Evolutionary conservation across 257 asterid species (phyloP), one percentile per base, ranked within the genome.

Genomic region (Apocynum venetum): DNA sequence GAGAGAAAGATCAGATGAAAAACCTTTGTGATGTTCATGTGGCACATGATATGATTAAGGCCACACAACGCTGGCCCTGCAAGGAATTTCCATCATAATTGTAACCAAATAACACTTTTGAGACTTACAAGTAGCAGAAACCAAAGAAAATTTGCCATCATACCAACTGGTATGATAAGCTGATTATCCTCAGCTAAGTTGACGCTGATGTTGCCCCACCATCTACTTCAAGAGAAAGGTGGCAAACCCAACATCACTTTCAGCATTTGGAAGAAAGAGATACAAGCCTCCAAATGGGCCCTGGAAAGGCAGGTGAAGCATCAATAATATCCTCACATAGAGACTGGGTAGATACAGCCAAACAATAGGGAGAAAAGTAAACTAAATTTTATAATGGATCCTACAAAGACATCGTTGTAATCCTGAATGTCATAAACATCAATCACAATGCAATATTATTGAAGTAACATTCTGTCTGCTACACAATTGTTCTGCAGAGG

Each of bases 241-340:
- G 79, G 72, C 77, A 83, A 66, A 76, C 66, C 83, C 81, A 79
- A 79, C 81, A 76, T 64, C 83, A 76, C 76, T 79, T 72, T 79
- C 74, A 68, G 76, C 59, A 71, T 17, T 76, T 65, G 72, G 78
- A 79, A 83, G 72, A 75, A 66, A 71, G 46, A 65, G 36, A 57
- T 76, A 56, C 49, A 12, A 79, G 74, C 79, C 81, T 76, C 81
- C 86, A 64, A 79, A 25, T 64, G 73, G 81, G 74, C 75, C 86
- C 84, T 76, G 76, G 83, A 75, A 79, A 83, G 70, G 78, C 72
- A 76, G 78, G 72, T 41, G 77, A 76, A 72, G 73, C 47, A 66
- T 79, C 81, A 83, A 79, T 46, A 77, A 19, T 71, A 60, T 76
- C 83, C 82, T 76, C 57, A 60, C 25, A 52, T 9, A 82, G 66